phyloP scores from a whole-genome alignment of 495 filamentous ascomycete species.

The Podospora pseudopauciseta region DNA sequence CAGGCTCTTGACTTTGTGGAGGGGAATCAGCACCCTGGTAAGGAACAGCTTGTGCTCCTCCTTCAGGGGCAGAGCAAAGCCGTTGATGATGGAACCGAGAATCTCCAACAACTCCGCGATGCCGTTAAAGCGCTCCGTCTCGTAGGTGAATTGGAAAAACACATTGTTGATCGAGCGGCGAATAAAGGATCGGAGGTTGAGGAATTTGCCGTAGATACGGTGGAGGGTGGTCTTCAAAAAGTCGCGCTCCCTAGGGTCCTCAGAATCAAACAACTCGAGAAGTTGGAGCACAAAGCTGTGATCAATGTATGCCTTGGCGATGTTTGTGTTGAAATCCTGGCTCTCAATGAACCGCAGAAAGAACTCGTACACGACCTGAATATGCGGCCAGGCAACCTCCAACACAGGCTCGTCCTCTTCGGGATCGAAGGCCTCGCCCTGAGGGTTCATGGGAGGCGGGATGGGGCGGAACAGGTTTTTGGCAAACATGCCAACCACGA shows the following conservation, averaged over 20 bases:
- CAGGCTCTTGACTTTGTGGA: conserved; percentile 97
- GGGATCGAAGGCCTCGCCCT: conserved; percentile 97
- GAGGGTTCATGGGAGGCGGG: conserved; percentile 92
- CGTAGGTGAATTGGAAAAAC: conserved; percentile 99
- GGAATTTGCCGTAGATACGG: conserved; percentile 98
- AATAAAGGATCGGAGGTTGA: conserved; percentile 96
- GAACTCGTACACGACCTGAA: conserved; percentile 99
- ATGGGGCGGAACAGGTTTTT: conserved; percentile 98
- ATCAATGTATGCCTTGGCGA: conserved; percentile 98
- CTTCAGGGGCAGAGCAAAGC: conserved; percentile 94
- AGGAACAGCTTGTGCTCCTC: conserved; percentile 99
- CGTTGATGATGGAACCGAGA: conserved; percentile 98
- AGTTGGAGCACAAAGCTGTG: conserved; percentile 96
- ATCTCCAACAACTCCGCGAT: conserved; percentile 97
- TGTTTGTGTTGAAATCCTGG: conserved; percentile 99
- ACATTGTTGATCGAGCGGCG: conserved; percentile 99
- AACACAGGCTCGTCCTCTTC: conserved; percentile 98
- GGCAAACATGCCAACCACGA: conserved; percentile 98
- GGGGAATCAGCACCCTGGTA: conserved; percentile 83
- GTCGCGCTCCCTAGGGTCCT: conserved; percentile 94
- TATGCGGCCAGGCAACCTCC: conserved; percentile 98
- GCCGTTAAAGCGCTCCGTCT: conserved; percentile 97
- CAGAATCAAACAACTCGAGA: conserved; percentile 97
- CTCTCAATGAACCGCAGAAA: conserved; percentile 99
- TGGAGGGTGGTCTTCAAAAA: conserved; percentile 98